These are phyloP conservation scores for Paraphoma chrysanthemicola DNA, from an alignment of 2,329 filamentous ascomycete genomes.

Conservation along the genomic window DNA sequence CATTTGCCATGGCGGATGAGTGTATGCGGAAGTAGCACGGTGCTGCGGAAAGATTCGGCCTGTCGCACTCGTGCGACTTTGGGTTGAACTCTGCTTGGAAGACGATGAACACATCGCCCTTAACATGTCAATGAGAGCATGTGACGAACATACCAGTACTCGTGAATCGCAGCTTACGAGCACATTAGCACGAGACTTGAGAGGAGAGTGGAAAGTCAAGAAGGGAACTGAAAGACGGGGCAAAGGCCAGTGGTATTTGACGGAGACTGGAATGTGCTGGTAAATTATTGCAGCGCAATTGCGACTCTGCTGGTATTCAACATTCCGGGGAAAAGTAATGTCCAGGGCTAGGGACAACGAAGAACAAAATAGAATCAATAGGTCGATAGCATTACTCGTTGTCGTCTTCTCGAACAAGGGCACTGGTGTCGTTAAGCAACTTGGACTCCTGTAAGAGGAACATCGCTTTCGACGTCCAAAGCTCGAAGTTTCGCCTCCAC, in stretches of 20 bases:
- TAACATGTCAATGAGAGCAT: neutral
- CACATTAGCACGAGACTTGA: no score
- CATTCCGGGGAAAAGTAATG: no score
- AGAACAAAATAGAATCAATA: no score
- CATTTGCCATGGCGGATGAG: neutral
- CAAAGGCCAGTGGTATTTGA: neutral
- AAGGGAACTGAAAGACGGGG: no score
- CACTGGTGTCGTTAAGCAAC: slow-evolving; percentile 9
- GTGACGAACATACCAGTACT: no score
- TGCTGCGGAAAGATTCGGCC: neutral
- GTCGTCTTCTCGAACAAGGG: neutral
- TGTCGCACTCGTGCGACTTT: neutral
- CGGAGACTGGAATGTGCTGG: no score
- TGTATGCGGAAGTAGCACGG: slow-evolving; percentile 5
- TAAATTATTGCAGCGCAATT: no score
- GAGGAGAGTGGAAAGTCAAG: no score
- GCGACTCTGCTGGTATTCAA: no score
- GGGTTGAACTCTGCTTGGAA: neutral
- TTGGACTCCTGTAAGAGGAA: slow-evolving; percentile 21
- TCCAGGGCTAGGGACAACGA: no score
- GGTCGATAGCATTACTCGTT: neutral
- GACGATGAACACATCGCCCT: neutral
- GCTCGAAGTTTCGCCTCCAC: slow-evolving; percentile 62
- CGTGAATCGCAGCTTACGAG: no score
- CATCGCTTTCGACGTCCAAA: slow-evolving; percentile 35